Base-by-base conservation (phyloP, 2,329 filamentous ascomycete genomes). In the Arthrobotrys sinensis region DNA sequence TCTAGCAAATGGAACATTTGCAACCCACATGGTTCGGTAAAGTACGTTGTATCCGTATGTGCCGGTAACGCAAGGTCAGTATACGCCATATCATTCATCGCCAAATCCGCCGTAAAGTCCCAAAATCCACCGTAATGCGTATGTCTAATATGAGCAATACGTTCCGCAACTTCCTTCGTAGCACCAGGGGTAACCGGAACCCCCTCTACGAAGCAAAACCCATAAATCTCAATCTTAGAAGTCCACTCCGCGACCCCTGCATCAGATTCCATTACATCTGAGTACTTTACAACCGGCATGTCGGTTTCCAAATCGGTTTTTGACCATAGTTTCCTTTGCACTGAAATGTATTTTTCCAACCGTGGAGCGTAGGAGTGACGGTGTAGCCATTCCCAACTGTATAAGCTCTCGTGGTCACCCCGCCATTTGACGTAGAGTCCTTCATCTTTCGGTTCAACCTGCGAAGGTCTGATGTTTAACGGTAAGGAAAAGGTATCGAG, bases 11-110 rank as follows among this genome's bases (percentile, higher is more conserved):
- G 96, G 84, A 99, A 96, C 28, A 96, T 90, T 84, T 99, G 96
- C 38, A 99, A 88, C 8, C 95, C 93, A 1, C 93, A 91, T 0
- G 96, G 95, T 80, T 98, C 95, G 21, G 90, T 94, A 85, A 98
- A 98, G 85, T 99, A 98, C 0, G 95, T 97, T 5, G 90, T 98
- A 85, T 99, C 96, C 0, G 95, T 98, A 84, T 99, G 96, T 0
- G 92, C 91, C 19, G 90, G 89, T 1, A 99, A 88, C 0, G 91
- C 90, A 63, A 96, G 87, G 81, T 92, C 93, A 1, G 95, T 97
- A 85, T 98, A 99, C 2, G 94, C 94, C 1, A 93, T 96, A 82
- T 97, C 94, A 80, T 94, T 94, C 82, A 91, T 91, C 32, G 93
- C 91, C 24, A 97, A 88, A 84, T 97, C 92, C 4, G 94, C 92